Evolutionary conservation across 352 stramenopile genomes (phyloP).

Genomic region (Phytophthora niederhauseri): DNA sequence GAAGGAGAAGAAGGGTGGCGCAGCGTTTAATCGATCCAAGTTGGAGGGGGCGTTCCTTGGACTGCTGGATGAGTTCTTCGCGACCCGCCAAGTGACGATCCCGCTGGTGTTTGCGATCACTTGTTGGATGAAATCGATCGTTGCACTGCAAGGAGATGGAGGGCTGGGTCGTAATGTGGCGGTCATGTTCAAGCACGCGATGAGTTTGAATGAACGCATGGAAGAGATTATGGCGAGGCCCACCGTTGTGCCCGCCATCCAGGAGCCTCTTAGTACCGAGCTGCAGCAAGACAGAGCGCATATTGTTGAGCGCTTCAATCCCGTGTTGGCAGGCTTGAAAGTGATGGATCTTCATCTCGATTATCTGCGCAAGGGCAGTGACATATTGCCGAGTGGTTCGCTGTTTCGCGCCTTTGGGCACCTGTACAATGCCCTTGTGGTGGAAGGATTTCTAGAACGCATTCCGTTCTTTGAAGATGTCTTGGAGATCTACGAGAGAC

Average conservation of each 20-base stretch:
- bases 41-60: neutral
- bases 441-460: neutral
- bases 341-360: neutral
- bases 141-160: neutral
- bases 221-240: neutral
- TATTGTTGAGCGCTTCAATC: neutral
- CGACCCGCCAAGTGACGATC: neutral
- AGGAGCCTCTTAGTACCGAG: neutral
- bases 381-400: neutral
- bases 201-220: neutral
- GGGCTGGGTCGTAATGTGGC: neutral
- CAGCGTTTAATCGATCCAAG: neutral
- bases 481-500: neutral
- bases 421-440: neutral
- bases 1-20: neutral
- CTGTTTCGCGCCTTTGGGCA: conserved; percentile 1
- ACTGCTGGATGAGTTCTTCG: neutral
- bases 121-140: conserved; percentile 1
- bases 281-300: neutral
- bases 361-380: neutral
- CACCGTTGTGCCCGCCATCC: neutral
- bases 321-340: neutral
- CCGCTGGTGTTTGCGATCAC: neutral
- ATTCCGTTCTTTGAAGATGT: neutral
- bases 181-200: neutral